Conservation (phyloP, 352 stramenopile genomes). For the Phytopythium mirpurense region DNA sequence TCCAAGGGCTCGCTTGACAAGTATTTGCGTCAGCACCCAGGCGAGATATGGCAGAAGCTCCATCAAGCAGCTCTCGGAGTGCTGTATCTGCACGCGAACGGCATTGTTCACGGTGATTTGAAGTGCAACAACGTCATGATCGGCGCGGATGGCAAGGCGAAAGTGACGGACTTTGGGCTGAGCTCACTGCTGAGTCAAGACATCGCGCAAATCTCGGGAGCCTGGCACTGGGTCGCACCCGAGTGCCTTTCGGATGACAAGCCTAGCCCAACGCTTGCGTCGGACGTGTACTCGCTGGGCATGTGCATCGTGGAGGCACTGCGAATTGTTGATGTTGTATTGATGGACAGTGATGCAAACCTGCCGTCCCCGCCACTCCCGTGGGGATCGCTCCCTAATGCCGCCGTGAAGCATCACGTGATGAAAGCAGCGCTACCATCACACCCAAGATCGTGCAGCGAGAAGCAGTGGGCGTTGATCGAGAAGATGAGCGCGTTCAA, state of each 20-base stretch:
- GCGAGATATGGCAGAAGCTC: not conserved
- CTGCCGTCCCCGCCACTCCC: not conserved
- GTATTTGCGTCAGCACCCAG: conserved; percentile 3
- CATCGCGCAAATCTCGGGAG: too few relatives aligned
- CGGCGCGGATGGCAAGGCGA: not conserved
- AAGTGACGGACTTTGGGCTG: conserved; percentile 2
- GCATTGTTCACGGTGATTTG: not conserved
- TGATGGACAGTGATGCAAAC: too few relatives aligned
- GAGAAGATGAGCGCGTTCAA: not conserved
- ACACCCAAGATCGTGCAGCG: not conserved
- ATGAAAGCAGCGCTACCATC: not conserved
- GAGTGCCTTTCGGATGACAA: too few relatives aligned
- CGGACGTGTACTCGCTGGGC: not conserved
- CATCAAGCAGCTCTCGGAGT: not conserved
- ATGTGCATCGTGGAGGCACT: not conserved
- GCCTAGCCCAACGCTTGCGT: too few relatives aligned
- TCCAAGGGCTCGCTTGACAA: not conserved
- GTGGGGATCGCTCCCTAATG: not conserved
- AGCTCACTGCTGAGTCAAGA: too few relatives aligned
- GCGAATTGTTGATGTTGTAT: not conserved
- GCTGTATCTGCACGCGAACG: not conserved
- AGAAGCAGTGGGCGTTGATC: not conserved
- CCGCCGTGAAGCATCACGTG: not conserved
- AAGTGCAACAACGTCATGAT: conserved; percentile 5
- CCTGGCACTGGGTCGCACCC: too few relatives aligned